These are phyloP conservation scores for Podaxis pistillaris DNA, from an alignment of 768 basidiomycete species.

Conservation along the genomic window DNA sequence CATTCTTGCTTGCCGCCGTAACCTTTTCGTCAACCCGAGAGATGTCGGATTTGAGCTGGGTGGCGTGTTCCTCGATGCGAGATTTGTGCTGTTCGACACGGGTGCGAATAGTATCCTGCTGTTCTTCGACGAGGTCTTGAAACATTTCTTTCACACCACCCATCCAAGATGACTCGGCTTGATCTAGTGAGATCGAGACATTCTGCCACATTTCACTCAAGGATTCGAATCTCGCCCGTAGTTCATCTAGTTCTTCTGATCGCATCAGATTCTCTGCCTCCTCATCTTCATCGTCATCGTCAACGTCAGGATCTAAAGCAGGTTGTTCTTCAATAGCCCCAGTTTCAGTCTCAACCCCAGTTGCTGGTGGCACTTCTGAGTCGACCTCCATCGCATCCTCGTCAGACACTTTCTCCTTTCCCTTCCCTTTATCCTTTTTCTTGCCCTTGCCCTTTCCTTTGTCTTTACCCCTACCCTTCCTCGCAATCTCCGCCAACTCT, in stretches of 20 bases:
- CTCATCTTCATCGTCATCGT: not conserved
- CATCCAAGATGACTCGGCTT: not conserved
- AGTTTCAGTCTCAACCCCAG: not conserved
- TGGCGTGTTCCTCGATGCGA: not conserved
- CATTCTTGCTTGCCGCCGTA: not conserved
- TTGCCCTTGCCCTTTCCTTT: conserved; percentile 8
- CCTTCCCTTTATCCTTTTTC: conserved; percentile 10
- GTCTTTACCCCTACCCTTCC: not conserved
- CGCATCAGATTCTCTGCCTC: not conserved
- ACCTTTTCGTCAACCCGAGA: not conserved
- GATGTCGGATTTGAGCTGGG: not conserved
- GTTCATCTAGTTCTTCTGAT: not conserved
- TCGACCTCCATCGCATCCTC: conserved; percentile 8
- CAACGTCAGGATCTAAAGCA: not conserved
- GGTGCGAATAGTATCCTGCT: not conserved
- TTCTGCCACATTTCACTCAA: not conserved
- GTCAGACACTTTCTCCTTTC: conserved; percentile 4
- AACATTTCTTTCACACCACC: conserved; percentile 1
- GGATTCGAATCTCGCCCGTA: not conserved
- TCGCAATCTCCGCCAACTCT: conserved; percentile 14
- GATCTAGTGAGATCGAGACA: not conserved
- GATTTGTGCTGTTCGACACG: not conserved
- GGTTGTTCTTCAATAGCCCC: not conserved
- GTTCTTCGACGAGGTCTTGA: not conserved
- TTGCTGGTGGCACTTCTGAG: not conserved